Evolutionary conservation across 306 rosid genomes (phyloP).

Genomic region (Fragaria nilgerrensis): DNA sequence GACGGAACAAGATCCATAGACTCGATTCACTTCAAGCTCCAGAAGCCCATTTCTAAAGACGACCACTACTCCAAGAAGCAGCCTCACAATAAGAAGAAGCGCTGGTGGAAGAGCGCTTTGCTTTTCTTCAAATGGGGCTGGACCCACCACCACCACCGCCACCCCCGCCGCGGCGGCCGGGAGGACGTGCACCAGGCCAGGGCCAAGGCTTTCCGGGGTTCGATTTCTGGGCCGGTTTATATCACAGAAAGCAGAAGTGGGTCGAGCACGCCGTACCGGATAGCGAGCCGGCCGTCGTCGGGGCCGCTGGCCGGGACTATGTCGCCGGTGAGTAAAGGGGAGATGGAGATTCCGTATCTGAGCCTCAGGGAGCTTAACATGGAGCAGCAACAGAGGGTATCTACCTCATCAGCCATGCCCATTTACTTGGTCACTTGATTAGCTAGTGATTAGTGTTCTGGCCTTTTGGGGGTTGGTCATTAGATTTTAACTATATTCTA

Average conservation of each 20-base stretch:
- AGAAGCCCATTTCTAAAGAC: slow-evolving; percentile 74
- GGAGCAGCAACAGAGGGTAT: slow-evolving; percentile 74
- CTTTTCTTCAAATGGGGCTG: slow-evolving; percentile 76
- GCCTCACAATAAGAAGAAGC: slow-evolving; percentile 54
- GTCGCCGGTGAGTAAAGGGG: slow-evolving; percentile 43
- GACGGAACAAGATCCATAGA: slow-evolving; percentile 68
- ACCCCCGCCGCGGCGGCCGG: neutral
- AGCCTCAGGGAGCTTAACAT: slow-evolving; percentile 81
- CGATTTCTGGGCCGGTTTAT: slow-evolving; percentile 83
- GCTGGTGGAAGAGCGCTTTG: slow-evolving; percentile 81
- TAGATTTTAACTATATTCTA: neutral
- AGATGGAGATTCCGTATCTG: slow-evolving; percentile 60
- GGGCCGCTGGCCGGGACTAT: slow-evolving; percentile 72
- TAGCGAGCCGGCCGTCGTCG: slow-evolving; percentile 51
- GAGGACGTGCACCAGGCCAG: slow-evolving; percentile 71
- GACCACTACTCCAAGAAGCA: slow-evolving; percentile 41
- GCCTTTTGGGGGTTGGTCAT: neutral
- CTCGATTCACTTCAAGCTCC: slow-evolving; percentile 85
- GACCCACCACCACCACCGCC: slow-evolving; percentile 22
- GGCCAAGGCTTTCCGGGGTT: slow-evolving; percentile 68
- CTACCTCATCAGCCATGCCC: slow-evolving; percentile 78
- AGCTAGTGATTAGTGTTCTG: neutral
- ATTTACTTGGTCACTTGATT: slow-evolving; percentile 64
- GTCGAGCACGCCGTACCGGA: slow-evolving; percentile 57
- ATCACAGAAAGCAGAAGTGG: slow-evolving; percentile 71